Evolutionary conservation across 495 filamentous ascomycete species (phyloP), one percentile per base, ranked within the genome.

Genomic region (Penicillium herquei): DNA sequence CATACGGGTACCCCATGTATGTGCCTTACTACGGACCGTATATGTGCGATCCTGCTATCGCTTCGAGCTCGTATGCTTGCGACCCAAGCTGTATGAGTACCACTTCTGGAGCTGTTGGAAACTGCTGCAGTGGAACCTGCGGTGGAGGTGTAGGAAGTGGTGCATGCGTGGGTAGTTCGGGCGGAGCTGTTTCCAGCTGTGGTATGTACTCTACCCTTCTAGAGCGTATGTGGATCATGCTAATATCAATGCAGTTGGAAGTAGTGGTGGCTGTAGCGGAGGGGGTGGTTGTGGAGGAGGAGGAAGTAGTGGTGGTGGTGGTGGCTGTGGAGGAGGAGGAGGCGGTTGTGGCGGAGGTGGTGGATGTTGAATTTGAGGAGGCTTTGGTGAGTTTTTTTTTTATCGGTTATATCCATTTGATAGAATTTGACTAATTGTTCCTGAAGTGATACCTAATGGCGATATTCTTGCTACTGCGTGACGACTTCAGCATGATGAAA

Each of bases 101-200:
- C 26, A 58, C 64, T 13, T 49, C 41, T 47, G 81, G 63, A 26
- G 76, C 41, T 56, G 70, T 57, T 66, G 79, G 74, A 3, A 78
- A 75, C 49, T 81, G 79, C 59, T 74, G 68, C 37, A 63, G 69
- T 9, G 78, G 79, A 10, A 72, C 73, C 33, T 81, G 82, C 68
- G 80, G 75, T 0, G 83, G 73, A 12, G 78, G 67, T 1, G 81
- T 77, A n/a, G 80, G 82, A 12, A 78, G 78, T 37, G 80, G 82
- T 1, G 68, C 70, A 9, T 79, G 80, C 59, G 78, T 74, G 54
- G 79, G 74, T 37, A 66, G 73, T 49, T 65, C 64, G 9, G 62
- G 65, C 14, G 69, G 76, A 3, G 63, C 76, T 46, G 70, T 73
- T 33, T 26, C 4, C 21, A 26, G 21, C 21, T 75, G 80, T 61